Evolutionary conservation across 805 yeast species (phyloP), one percentile per base, ranked within the genome.

Genomic region (Henningerozyma blattae): DNA sequence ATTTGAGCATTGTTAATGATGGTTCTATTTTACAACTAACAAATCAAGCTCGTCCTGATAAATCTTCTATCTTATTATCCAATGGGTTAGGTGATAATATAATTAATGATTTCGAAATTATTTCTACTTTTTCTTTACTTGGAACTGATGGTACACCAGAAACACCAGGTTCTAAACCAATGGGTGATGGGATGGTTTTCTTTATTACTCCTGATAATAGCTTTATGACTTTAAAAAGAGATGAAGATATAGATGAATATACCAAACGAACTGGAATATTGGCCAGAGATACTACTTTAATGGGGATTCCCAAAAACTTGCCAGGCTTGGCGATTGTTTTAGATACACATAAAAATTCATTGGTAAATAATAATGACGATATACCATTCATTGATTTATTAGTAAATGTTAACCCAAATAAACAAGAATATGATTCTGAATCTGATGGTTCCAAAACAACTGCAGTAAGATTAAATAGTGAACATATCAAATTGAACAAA

Each of bases 81-180:
- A 54, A 52, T 35, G 58, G 59, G 4, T 37, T 52, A 17, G 59
- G 59, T 18, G 59, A 54, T 30, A 52, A 50, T 32, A 40, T 39
- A 6, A 49, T 54, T 14, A 47, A 51, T 42, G 54, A 54, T 36
- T 52, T 52, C 34, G 59, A 54, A 36, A 41, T 43, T 8, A 37
- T 42, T 10, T 47, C 44, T 8, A 42, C 40, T 19, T 48, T 54
- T 32, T 41, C 36, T 13, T 33, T 40, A n/a, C 20, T 27, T 5
- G 28, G 26, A 9, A 30, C 28, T 13, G 20, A 27, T n/a, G 6
- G 17, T 2, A 20, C 25, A 7, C 26, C 20, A 15, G 28, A 31
- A 10, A 8, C n/a, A 4, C 13, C 27, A 13, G n/a, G 18, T 2
- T 27, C 27, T 14, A 7, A 15, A 9, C 25, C 26, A 19, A 33